Evolutionary conservation across 805 yeast genomes (phyloP), one percentile per base, ranked within the genome.

Genomic region (Starmerella powellii): DNA sequence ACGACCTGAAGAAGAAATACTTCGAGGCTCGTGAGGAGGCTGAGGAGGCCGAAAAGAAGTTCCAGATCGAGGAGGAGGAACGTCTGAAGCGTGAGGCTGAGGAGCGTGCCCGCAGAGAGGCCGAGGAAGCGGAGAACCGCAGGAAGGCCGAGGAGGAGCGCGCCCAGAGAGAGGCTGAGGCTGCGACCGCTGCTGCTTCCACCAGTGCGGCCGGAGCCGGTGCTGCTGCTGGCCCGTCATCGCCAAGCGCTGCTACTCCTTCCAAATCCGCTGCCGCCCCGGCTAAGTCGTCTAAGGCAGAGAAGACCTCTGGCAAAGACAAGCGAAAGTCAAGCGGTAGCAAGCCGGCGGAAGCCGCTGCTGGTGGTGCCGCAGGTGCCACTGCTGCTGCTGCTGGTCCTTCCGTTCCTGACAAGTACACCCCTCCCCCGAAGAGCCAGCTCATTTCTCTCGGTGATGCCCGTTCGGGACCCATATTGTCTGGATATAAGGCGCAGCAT

Each of bases 341-440:
- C n/a, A n/a, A n/a, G n/a, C n/a, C n/a, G n/a, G n/a, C n/a, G n/a
- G n/a, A n/a, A n/a, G n/a, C n/a, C n/a, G n/a, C n/a, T n/a, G n/a
- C n/a, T n/a, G n/a, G n/a, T 11, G 17, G 5, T 8, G n/a, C 46
- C n/a, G 42, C 44, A 13, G 42, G 44, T 20, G 46, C 45, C 15
- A 30, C 41, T 18, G 13, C 31, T 13, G 17, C 18, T 11, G 38
- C 33, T 21, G 31, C 45, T 4, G 17, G 26, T 12, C 35, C 43
- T 28, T 50, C 37, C 37, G 44, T 42, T 2, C 41, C 49, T 13
- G 41, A 41, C 18, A 80, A 56, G 69, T 82, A 56, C 75, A 82
- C 45, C 74, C 76, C 6, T 61, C 84, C 46, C 57, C 76, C 16
- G 70, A 76, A 34, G 57, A 63, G 31, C 68, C 80, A 11, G 61